Evolutionary conservation across 345 rosid species (phyloP), one percentile per base, ranked within the genome.

Genomic region (Rhizophora apiculata): DNA sequence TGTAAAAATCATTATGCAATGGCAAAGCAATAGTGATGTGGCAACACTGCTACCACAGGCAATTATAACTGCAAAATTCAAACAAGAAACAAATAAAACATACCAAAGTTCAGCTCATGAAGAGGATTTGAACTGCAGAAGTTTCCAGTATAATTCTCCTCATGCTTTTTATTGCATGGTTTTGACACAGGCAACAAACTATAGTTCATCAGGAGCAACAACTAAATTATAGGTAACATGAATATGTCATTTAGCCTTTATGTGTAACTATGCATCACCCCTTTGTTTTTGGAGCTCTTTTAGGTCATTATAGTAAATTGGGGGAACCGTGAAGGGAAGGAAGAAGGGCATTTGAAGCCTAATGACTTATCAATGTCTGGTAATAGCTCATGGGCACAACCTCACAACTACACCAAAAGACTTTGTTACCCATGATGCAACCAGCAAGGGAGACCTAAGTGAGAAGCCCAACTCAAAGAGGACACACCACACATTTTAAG

Each of bases 381-480:
- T 49, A 54, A 21, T 51, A 71, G 55, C 63, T 61, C 51, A 66
- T n/a, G 66, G 53, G 29, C 46, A 27, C 63, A 56, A 60, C 74
- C 26, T 5, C 1, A 46, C 53, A 34, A 52, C 65, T 3, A 18
- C 55, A 77, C 48, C 27, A 48, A 20, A 20, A 68, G 63, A 77
- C 68, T 60, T 72, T 69, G 64, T 55, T 46, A 71, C 54, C 79
- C 76, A 67, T 71, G 39, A 69, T 70, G 74, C 76, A 82, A 68
- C 63, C 48, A 39, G 59, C 65, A 62, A 66, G 68, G 76, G 76
- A 82, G 77, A 77, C 86, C 85, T 53, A 78, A 76, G 73, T 64
- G 83, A 84, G 82, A 86, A 78, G 88, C 87, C 78, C 76, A 81
- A 85, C 83, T 79, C 85, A 74, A 78, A 37, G 83, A 84, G 91